These are phyloP conservation scores for Musa acuminata DNA, from an alignment of 176 grass and related monocot genomes.

Conservation along the genomic window DNA sequence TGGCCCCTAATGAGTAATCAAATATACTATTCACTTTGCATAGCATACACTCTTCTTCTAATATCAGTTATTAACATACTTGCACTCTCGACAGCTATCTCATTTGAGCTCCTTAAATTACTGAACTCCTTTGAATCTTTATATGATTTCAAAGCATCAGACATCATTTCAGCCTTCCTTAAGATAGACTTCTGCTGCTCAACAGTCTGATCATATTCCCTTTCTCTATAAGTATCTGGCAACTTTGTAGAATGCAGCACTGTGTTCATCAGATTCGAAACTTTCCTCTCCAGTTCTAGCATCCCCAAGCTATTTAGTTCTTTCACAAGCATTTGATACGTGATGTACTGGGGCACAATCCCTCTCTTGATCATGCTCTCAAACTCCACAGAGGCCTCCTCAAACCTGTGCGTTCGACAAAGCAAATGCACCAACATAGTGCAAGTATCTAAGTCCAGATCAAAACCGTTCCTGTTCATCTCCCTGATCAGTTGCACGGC, in stretches of 20 bases:
- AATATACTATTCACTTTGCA: neutral
- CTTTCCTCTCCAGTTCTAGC: conserved; percentile 33
- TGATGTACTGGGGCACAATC: conserved; percentile 71
- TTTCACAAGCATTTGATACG: conserved; percentile 62
- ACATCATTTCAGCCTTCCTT: conserved; percentile 51
- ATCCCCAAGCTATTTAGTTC: conserved; percentile 47
- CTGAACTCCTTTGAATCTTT: conserved; percentile 29
- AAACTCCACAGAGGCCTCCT: conserved; percentile 58
- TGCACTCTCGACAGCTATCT: conserved; percentile 46
- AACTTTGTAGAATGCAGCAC: conserved; percentile 70
- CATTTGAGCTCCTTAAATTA: conserved; percentile 34
- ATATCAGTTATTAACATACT: conserved; percentile 47
- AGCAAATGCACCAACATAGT: conserved; percentile 86
- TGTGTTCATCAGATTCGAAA: conserved; percentile 48
- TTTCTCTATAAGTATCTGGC: conserved; percentile 55
- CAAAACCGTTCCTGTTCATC: conserved; percentile 53
- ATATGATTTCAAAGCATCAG: conserved; percentile 46
- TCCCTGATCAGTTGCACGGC: conserved; percentile 55
- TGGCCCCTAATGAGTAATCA: neutral
- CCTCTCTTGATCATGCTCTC: conserved; percentile 63
- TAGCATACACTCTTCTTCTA: conserved; percentile 43
- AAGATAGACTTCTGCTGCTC: conserved; percentile 53
- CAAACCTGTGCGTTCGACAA: conserved; percentile 36
- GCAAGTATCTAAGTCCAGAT: conserved; percentile 53
- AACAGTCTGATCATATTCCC: conserved; percentile 30